Conservation (phyloP, 305 asterid species). For the Plantago lanceolata region DNA sequence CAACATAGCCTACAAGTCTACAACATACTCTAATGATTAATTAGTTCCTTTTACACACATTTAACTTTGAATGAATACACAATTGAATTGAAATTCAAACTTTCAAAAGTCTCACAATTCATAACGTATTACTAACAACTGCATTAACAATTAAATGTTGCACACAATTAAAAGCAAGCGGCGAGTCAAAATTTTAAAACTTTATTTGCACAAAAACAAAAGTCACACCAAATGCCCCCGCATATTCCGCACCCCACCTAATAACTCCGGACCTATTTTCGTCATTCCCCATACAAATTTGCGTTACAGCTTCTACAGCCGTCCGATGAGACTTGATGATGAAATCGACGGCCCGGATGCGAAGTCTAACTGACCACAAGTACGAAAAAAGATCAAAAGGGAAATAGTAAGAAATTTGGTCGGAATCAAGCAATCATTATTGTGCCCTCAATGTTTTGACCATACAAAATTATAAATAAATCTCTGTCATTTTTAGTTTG, state of each 20-base stretch:
- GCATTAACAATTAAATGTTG: conserved; percentile 1
- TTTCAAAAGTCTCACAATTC: conserved; percentile 25
- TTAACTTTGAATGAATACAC: no score
- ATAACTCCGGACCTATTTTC: conserved; percentile 26
- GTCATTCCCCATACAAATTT: conserved; percentile 23
- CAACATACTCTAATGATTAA: no score
- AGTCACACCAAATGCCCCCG: conserved; percentile 40
- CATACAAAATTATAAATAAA: background rate
- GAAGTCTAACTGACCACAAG: conserved; percentile 48
- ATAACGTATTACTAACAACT: conserved; percentile 1
- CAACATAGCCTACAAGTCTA: no score
- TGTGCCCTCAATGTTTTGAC: conserved; percentile 54
- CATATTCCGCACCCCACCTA: conserved; percentile 53
- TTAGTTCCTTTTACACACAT: no score
- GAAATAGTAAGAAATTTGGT: conserved; percentile 35
- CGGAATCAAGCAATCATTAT: conserved; percentile 56
- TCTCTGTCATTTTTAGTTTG: background rate
- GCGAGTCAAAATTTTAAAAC: conserved; percentile 25
- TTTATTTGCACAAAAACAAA: conserved; percentile 6
- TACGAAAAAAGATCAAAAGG: conserved; percentile 34
- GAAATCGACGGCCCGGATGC: conserved; percentile 19
- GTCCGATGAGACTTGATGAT: conserved; percentile 31
- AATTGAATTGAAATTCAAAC: conserved; percentile 26
- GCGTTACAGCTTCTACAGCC: background rate
- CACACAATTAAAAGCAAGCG: background rate